Conservation (phyloP, 495 filamentous ascomycete species). For the Hypoxylon crocopeplum region DNA sequence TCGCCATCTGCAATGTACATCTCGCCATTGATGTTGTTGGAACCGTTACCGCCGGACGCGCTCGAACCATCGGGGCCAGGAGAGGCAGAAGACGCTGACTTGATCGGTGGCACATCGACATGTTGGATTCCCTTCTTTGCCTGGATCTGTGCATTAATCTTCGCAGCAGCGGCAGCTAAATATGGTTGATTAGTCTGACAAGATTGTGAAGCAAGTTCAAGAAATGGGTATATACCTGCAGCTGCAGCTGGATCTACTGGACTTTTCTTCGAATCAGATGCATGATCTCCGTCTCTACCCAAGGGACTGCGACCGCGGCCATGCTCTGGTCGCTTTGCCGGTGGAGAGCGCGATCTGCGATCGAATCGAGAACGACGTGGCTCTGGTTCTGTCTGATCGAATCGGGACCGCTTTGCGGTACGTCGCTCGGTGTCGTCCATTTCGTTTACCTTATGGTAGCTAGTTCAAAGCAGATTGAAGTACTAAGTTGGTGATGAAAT, state of each 20-base stretch:
- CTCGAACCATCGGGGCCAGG: conserved; percentile 20
- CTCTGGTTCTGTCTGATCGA: conserved; percentile 86
- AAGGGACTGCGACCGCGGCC: conserved; percentile 83
- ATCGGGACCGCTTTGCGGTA: conserved; percentile 82
- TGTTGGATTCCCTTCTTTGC: conserved; percentile 93
- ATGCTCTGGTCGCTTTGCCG: conserved; percentile 60
- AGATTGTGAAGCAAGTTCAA: background rate
- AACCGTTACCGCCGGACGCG: conserved; percentile 50
- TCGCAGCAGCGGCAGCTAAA: conserved; percentile 87
- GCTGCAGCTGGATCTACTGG: conserved; percentile 80
- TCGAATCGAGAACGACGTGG: conserved; percentile 81
- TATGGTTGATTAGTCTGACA: conserved; percentile 27
- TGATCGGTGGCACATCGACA: conserved; percentile 91
- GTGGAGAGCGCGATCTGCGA: conserved; percentile 84
- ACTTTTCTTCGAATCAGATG: conserved; percentile 52
- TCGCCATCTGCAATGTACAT: conserved; percentile 95
- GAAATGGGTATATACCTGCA: conserved; percentile 65
- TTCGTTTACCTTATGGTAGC: background rate
- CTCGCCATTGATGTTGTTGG: conserved; percentile 73
- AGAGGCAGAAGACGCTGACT: conserved; percentile 51
- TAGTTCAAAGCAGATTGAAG: background rate
- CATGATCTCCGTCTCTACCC: conserved; percentile 61
- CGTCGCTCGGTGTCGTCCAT: conserved; percentile 86
- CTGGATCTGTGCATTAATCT: conserved; percentile 91
- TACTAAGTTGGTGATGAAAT: background rate